phyloP scores from a whole-genome alignment of 441 rosid genomes.

The Adansonia grandidieri region DNA sequence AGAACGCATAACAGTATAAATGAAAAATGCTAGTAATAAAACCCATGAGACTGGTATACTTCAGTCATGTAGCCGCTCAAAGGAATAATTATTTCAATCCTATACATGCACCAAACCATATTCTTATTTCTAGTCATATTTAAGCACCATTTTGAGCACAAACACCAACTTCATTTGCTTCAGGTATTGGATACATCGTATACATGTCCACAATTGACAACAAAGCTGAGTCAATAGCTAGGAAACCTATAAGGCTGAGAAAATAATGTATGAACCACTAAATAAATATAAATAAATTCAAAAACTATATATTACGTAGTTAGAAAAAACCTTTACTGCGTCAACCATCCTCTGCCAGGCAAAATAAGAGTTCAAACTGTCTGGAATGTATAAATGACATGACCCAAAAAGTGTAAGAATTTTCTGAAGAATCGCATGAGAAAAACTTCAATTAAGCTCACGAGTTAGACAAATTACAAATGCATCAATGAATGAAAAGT shows the following conservation, averaged over 20 bases:
- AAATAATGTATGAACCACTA: slow-evolving; percentile 5
- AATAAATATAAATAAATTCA: background rate
- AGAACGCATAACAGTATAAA: background rate
- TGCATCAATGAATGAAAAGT: background rate
- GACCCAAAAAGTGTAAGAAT: slow-evolving; percentile 7
- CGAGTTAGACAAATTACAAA: slow-evolving; percentile 3
- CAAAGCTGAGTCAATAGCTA: background rate
- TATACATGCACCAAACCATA: background rate
- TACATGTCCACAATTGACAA: slow-evolving; percentile 3
- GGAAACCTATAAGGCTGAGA: slow-evolving; percentile 20
- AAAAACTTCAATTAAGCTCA: slow-evolving; percentile 4
- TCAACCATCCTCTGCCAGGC: slow-evolving; percentile 69
- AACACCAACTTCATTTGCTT: slow-evolving; percentile 9
- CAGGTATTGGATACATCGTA: background rate
- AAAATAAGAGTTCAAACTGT: slow-evolving; percentile 32
- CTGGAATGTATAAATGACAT: slow-evolving; percentile 41
- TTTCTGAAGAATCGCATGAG: background rate
- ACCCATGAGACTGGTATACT: background rate
- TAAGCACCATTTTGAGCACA: slow-evolving; percentile 5
- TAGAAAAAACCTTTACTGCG: slow-evolving; percentile 55
- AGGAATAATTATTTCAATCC: slow-evolving; percentile 16
- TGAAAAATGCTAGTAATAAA: slow-evolving; percentile 15
- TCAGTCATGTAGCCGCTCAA: slow-evolving; percentile 5
- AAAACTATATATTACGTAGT: slow-evolving; percentile 14
- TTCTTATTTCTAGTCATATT: slow-evolving; percentile 4